Evolutionary conservation across 2,329 filamentous ascomycete genomes (phyloP).

Genomic region (Lasiodiplodia hormozganensis): DNA sequence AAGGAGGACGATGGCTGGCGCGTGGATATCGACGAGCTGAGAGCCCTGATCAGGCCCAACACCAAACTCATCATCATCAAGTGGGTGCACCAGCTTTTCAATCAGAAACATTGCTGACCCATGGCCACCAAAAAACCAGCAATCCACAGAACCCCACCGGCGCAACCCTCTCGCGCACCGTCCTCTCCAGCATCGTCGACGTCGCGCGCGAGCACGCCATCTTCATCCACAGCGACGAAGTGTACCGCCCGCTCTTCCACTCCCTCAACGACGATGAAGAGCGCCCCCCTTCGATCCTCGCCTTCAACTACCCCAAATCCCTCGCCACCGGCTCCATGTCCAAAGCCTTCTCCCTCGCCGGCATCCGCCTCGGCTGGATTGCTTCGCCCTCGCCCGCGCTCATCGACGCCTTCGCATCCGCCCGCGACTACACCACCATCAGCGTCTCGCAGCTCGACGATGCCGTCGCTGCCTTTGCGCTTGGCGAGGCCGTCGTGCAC

Average conservation of each 20-base stretch:
- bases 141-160: conserved; percentile 85
- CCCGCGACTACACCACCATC: conserved; percentile 84
- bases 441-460: conserved; percentile 85
- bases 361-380: conserved; percentile 83
- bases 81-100: conserved; percentile 35
- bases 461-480: conserved; percentile 75
- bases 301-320: conserved; percentile 73
- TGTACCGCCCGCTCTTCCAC: conserved; percentile 85
- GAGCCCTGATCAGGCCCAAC: conserved; percentile 68
- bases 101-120: not conserved
- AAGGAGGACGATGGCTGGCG: conserved; percentile 69
- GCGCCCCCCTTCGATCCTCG: conserved; percentile 71
- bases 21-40: conserved; percentile 71
- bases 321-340: conserved; percentile 82
- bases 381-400: conserved; percentile 69
- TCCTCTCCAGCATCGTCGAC: conserved; percentile 67
- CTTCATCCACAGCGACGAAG: conserved; percentile 74
- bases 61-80: conserved; percentile 75
- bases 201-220: conserved; percentile 70
- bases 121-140: conserved; percentile 53
- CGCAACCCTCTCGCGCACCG: conserved; percentile 68
- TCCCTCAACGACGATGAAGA: conserved; percentile 57
- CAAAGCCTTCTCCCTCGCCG: conserved; percentile 83
- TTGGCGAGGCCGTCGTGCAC: conserved; percentile 69
- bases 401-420: conserved; percentile 67